phyloP scores from a whole-genome alignment of 306 rosid species.

The Carpinus fangiana region DNA sequence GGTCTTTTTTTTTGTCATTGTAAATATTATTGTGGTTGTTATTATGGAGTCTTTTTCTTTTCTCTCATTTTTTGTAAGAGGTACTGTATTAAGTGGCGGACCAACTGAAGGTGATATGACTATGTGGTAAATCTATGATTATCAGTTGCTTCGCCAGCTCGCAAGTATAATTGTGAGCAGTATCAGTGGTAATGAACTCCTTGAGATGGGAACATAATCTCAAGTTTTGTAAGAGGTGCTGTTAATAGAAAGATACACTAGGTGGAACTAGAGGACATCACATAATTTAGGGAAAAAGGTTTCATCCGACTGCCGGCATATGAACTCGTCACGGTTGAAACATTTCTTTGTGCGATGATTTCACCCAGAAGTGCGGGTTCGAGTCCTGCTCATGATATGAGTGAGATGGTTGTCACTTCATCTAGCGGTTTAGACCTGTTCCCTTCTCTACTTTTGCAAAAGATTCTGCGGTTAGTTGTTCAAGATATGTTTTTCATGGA shows the following conservation, averaged over 20 bases:
- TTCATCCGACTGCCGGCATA: not conserved
- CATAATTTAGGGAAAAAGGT: too few species aligned
- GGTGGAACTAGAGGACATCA: too few species aligned
- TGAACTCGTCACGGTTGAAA: not conserved
- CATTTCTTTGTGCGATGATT: too few species aligned
- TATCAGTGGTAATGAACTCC: not conserved
- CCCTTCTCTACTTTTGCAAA: too few species aligned
- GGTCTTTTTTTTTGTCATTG: not conserved
- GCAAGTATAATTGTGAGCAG: not conserved
- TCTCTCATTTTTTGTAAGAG: not conserved
- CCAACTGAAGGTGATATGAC: not conserved
- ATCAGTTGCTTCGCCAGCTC: not conserved
- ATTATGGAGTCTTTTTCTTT: not conserved
- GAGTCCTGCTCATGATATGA: too few species aligned
- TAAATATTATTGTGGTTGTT: not conserved
- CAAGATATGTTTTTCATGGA: not conserved
- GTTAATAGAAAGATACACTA: too few species aligned
- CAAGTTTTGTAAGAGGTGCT: not conserved
- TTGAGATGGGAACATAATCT: not conserved
- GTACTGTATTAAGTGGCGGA: not conserved
- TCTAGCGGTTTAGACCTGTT: too few species aligned
- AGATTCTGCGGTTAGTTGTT: too few species aligned
- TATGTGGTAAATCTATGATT: not conserved
- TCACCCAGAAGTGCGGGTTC: too few species aligned
- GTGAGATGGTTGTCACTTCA: too few species aligned